Percentiles rank a stretch among this genome's conserved stretches.
phyloP scores from a whole-genome alignment of 345 rosid species.

The Populus davidiana region DNA sequence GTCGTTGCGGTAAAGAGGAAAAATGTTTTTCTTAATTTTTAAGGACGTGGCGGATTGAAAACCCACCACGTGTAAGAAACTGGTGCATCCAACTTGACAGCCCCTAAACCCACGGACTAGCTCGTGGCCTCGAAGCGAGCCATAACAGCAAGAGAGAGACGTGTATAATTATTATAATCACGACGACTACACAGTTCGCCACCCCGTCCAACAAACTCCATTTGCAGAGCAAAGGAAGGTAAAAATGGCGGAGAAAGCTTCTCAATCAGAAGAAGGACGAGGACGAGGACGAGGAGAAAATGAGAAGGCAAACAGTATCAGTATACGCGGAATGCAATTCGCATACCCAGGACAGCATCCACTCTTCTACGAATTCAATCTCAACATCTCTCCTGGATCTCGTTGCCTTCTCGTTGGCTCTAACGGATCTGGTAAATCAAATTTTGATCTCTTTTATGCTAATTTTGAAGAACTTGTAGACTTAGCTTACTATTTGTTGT shows the following conservation, averaged over 20 bases:
- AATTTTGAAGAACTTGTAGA: background rate
- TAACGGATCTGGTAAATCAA: conserved; percentile 78
- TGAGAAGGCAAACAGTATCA: conserved; percentile 40
- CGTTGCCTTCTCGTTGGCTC: conserved; percentile 94
- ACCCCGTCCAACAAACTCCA: background rate
- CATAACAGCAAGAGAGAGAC: background rate
- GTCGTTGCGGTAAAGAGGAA: background rate
- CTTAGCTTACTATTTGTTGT: background rate
- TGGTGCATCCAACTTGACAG: background rate
- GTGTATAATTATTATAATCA: background rate
- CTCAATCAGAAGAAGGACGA: conserved; percentile 2
- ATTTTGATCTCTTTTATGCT: background rate
- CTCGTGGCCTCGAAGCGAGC: conserved; percentile 20
- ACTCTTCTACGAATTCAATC: conserved; percentile 65
- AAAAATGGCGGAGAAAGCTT: conserved; percentile 23
- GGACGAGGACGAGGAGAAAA: conserved; percentile 11
- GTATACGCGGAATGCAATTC: conserved; percentile 76
- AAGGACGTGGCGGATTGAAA: background rate
- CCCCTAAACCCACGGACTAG: background rate
- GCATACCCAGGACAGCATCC: conserved; percentile 59
- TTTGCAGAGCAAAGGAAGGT: background rate
- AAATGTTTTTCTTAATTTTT: background rate
- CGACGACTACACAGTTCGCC: background rate
- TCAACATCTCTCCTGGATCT: conserved; percentile 64
- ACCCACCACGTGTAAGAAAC: conserved; percentile 4